phyloP scores from a whole-genome alignment of 768 basidiomycete species.

The Tephrocybe sp. region DNA sequence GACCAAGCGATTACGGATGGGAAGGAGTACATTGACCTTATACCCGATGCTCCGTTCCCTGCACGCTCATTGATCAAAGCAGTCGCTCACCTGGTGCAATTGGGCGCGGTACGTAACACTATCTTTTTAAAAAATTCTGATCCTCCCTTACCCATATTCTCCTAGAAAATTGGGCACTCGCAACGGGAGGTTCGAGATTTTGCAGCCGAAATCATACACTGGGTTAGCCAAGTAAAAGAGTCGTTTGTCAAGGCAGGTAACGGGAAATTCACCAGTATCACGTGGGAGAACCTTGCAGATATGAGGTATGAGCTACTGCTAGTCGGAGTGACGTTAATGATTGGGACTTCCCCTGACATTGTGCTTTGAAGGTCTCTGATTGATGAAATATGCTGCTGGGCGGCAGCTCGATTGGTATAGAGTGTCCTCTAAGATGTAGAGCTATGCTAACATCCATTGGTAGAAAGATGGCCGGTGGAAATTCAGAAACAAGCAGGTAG shows the following conservation, averaged over 20 bases:
- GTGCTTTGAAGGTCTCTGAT: background rate
- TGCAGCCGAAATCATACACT: slow-evolving; percentile 9
- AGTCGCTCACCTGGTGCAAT: slow-evolving; percentile 1
- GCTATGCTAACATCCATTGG: background rate
- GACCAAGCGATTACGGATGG: background rate
- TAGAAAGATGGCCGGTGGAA: background rate
- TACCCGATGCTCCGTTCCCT: slow-evolving; percentile 11
- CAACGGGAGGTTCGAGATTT: slow-evolving; percentile 7
- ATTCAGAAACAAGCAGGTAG: background rate
- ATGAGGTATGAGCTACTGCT: too few relatives aligned
- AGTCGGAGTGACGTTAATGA: too few relatives aligned
- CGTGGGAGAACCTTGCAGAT: too few relatives aligned
- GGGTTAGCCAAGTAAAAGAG: slow-evolving; percentile 7
- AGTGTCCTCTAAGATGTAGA: background rate
- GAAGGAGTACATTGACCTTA: background rate
- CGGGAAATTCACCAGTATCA: slow-evolving; percentile 4
- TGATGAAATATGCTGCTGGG: background rate
- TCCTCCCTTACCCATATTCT: too few relatives aligned
- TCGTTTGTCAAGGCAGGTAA: slow-evolving; percentile 1
- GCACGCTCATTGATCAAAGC: slow-evolving; percentile 6
- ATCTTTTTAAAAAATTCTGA: background rate
- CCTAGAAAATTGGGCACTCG: background rate
- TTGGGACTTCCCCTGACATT: too few relatives aligned
- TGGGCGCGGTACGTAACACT: slow-evolving; percentile 3
- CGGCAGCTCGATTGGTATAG: background rate